Percentiles rank a stretch among this genome's conserved stretches.
phyloP scores from a whole-genome alignment of 192 early-diverging fungal genomes.

The Coemansia interrupta region DNA sequence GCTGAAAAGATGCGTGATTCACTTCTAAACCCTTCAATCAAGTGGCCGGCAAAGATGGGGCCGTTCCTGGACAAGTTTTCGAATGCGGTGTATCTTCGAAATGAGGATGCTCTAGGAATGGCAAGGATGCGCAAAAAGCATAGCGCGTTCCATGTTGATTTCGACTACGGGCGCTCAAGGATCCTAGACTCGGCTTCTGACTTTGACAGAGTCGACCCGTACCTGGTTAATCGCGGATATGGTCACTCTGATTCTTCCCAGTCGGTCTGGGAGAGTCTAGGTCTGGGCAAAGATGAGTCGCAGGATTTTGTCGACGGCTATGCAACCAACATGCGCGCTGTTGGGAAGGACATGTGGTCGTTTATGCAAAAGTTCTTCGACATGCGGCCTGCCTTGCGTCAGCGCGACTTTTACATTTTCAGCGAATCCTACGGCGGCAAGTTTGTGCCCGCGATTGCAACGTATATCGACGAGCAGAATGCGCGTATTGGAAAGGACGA shows the following conservation, averaged over 20 bases:
- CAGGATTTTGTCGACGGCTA: constrained; percentile 62
- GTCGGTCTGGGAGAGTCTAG: constrained; percentile 38
- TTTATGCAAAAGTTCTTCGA: constrained; percentile 73
- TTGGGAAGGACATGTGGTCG: constrained; percentile 63
- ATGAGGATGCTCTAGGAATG: constrained; percentile 5
- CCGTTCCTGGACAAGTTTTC: constrained; percentile 28
- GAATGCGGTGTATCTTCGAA: constrained; percentile 15
- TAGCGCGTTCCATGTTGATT: constrained; percentile 4
- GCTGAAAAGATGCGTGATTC: constrained; percentile 16
- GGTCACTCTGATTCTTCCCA: constrained; percentile 4
- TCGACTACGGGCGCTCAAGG: constrained; percentile 11
- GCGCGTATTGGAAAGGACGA: constrained; percentile 16
- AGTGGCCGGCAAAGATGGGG: constrained; percentile 21
- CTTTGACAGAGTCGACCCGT: constrained; percentile 18
- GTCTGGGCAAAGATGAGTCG: constrained; percentile 26
- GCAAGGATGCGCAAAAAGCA: neutral
- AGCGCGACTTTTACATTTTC: constrained; percentile 61
- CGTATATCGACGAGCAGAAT: constrained; percentile 62
- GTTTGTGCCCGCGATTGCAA: constrained; percentile 67
- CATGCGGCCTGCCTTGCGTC: constrained; percentile 60
- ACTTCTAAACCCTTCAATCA: constrained; percentile 16
- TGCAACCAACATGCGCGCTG: constrained; percentile 64
- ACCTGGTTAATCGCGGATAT: constrained; percentile 42
- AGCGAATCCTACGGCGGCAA: constrained; percentile 70
- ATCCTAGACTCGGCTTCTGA: neutral